Evolutionary conservation across 371 early-diverging fungal genomes (phyloP), one percentile per base, ranked within the genome.

Genomic region (Lichtheimia corymbifera): DNA sequence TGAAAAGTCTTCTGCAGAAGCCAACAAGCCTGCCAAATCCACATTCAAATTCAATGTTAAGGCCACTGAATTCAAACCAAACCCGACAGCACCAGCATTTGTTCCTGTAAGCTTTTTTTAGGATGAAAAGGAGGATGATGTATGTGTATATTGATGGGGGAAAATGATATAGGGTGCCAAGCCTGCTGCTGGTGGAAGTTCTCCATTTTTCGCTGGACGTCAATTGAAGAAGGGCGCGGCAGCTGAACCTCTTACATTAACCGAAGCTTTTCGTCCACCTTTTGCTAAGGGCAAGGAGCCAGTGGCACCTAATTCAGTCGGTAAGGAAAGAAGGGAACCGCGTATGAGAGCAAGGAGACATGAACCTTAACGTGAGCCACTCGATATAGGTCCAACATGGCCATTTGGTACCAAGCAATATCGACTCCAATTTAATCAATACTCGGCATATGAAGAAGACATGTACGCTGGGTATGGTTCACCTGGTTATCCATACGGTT

Each of bases 21-120:
- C 44, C 68, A 35, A 60, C 13, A 74, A 69, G 15, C 41, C 76
- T 18, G 53, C 63, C 5, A 60, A 69, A 4, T 61, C 76, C 13
- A 72, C 70, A 5, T 93, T 93, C 72, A 93, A 92, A 60, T 83
- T 94, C 64, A 96, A 94, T 65, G 84, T 84, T 44, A 91, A 91
- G 56, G 97, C 95, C 2, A 84, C 87, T 2, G 92, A 91, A 42
- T 97, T 95, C 74, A 94, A 91, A 61, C 94, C 94, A 15, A 93
- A 92, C 55, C 88, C 88, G n/a, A 65, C 84, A 17, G 93, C 93
- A 3, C 69, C 88, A 20, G 83, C 85, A 2, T 93, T 93, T 72
- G 86, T 90, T 41, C 94, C 94, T 35, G 83, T 74, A 72, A 68
- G 74, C 56, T 52, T 28, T 35, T 35, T 35, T 35, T 11, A 35